These are phyloP conservation scores for Starmera dryadoides DNA, from an alignment of 805 yeast genomes.

Conservation along the genomic window DNA sequence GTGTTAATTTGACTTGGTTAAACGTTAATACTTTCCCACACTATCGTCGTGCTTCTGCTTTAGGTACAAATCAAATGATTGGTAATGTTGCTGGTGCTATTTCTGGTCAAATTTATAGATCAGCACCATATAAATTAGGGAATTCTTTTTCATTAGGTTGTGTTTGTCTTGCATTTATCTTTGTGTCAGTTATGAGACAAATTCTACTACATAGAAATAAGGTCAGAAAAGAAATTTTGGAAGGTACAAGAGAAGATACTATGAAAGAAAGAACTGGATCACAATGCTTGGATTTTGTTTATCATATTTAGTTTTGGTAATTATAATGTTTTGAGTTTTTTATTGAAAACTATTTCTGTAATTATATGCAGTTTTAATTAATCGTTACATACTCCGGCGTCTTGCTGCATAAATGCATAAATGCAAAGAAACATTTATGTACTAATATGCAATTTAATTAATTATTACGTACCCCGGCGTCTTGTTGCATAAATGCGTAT, in stretches of 20 bases:
- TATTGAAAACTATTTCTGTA: too few species aligned
- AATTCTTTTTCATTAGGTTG: slow-evolving; percentile 33
- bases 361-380: too few species aligned
- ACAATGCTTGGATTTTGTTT: slow-evolving; percentile 15
- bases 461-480: too few species aligned
- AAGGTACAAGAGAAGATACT: slow-evolving; percentile 16
- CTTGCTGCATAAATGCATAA: too few species aligned
- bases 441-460: too few species aligned
- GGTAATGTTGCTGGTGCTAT: slow-evolving; percentile 40
- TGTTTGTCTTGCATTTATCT: slow-evolving; percentile 16
- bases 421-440: too few species aligned
- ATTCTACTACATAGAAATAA: slow-evolving; percentile 10
- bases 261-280: slow-evolving; percentile 17
- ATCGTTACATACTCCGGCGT: too few species aligned
- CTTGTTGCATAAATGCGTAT: too few species aligned
- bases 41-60: slow-evolving; percentile 34
- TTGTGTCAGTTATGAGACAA: slow-evolving; percentile 7
- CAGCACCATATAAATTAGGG: slow-evolving; percentile 32
- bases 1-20: slow-evolving; percentile 35
- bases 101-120: slow-evolving; percentile 35
- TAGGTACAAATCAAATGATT: slow-evolving; percentile 34
- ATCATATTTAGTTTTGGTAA: not conserved
- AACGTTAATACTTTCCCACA: slow-evolving; percentile 33
- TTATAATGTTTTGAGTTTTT: too few species aligned
- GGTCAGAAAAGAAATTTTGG: slow-evolving; percentile 10